Evolutionary conservation across 441 rosid species (phyloP).

Genomic region (Erysimum cheiri): DNA sequence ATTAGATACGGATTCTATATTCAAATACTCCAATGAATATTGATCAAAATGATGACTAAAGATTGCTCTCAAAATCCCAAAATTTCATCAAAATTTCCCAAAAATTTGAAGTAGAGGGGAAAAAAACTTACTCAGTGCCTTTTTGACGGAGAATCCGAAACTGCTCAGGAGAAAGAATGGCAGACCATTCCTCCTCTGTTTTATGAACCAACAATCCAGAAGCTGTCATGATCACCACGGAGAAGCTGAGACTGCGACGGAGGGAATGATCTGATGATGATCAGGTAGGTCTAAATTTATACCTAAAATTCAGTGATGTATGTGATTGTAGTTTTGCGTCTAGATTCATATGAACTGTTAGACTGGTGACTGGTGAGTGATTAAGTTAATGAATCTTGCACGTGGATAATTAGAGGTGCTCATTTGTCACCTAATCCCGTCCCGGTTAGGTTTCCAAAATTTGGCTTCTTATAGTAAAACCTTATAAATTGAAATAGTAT

Average conservation of each 20-base stretch:
- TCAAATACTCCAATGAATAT: too few relatives aligned
- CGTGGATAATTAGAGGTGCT: background rate
- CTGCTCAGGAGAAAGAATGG: slow-evolving; percentile 72
- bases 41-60: too few relatives aligned
- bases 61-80: too few relatives aligned
- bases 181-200: slow-evolving; percentile 83
- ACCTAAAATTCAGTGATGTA: background rate
- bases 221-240: slow-evolving; percentile 49
- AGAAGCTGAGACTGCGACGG: background rate
- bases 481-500: background rate
- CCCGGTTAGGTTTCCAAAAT: background rate
- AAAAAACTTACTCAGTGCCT: slow-evolving; percentile 68
- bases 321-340: background rate
- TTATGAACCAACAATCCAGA: slow-evolving; percentile 52
- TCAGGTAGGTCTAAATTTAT: slow-evolving; percentile 1
- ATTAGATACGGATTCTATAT: too few relatives aligned
- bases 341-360: background rate
- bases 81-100: too few relatives aligned
- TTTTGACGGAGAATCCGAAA: slow-evolving; percentile 70
- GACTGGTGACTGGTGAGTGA: background rate
- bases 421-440: background rate
- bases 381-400: background rate
- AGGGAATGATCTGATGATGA: background rate
- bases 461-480: background rate
- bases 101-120: too few relatives aligned